Conservation (phyloP, 305 asterid species). For the Solanum hybrid region DNA sequence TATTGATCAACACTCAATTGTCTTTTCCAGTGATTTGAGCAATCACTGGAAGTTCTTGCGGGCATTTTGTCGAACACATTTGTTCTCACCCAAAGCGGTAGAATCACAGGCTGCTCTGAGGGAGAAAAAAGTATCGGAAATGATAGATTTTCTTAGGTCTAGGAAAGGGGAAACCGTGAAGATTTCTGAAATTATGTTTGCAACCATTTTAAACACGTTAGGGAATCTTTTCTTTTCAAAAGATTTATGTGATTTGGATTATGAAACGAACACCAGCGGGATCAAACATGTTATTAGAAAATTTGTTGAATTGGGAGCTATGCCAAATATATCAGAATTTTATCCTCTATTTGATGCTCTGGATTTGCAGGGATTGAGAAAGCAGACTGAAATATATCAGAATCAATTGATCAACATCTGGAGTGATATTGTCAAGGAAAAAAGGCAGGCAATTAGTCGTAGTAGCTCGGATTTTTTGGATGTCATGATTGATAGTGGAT, state of each 20-base stretch:
- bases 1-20: neutral
- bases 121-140: conserved; percentile 8
- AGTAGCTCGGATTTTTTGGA: conserved; percentile 9
- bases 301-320: conserved; percentile 1
- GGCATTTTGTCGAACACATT: conserved; percentile 8
- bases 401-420: conserved; percentile 1
- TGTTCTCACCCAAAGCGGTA: conserved; percentile 13
- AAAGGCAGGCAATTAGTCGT: neutral
- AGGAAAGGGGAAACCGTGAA: conserved; percentile 4
- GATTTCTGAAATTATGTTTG: conserved; percentile 5
- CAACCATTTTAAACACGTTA: conserved; percentile 1
- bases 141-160: conserved; percentile 2
- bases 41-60: conserved; percentile 14
- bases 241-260: conserved; percentile 11
- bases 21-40: conserved; percentile 4
- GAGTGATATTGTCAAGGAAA: neutral
- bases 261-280: neutral
- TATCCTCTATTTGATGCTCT: conserved; percentile 9
- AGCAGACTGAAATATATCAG: neutral
- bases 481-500: conserved; percentile 12
- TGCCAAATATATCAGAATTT: conserved; percentile 16
- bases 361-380: conserved; percentile 18
- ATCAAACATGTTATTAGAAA: neutral
- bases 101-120: neutral
- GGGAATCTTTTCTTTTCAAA: conserved; percentile 8